phyloP scores from a whole-genome alignment of 345 rosid genomes.

The Orychophragmus violaceus region DNA sequence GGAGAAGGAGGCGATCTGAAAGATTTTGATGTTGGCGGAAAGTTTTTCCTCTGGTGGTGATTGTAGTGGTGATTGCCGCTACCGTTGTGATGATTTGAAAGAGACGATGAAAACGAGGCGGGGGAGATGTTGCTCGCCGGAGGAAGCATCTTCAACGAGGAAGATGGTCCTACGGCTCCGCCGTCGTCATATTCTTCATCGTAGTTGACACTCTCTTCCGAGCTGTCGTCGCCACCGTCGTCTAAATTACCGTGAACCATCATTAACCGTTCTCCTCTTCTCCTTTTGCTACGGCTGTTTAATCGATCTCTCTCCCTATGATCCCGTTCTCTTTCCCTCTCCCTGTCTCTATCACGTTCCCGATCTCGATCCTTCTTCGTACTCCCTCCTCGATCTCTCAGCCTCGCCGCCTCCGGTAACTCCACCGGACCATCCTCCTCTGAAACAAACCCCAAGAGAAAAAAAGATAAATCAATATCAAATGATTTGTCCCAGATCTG shows the following conservation, averaged over 20 bases:
- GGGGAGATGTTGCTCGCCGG: constrained; percentile 48
- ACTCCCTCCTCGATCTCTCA: constrained; percentile 65
- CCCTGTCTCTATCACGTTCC: constrained; percentile 63
- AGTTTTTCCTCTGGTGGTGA: constrained; percentile 47
- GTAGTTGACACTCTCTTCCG: constrained; percentile 88
- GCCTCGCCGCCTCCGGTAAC: constrained; percentile 70
- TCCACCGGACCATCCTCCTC: constrained; percentile 84
- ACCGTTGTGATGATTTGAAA: constrained; percentile 39
- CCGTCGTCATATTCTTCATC: constrained; percentile 85
- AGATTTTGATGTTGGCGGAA: constrained; percentile 50
- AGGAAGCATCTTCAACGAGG: constrained; percentile 66
- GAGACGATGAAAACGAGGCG: constrained; percentile 52
- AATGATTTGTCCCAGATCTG: constrained; percentile 15
- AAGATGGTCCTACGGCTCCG: constrained; percentile 29
- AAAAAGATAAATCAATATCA: background rate
- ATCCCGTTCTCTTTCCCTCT: constrained; percentile 47
- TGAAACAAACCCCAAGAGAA: constrained; percentile 32
- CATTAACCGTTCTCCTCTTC: constrained; percentile 72
- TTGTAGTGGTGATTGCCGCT: constrained; percentile 26
- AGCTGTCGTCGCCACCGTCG: constrained; percentile 69
- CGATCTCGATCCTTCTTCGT: constrained; percentile 68
- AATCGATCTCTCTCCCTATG: constrained; percentile 75
- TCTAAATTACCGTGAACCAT: constrained; percentile 60
- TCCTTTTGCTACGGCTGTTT: constrained; percentile 64
- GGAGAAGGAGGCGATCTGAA: constrained; percentile 46